A percentile compares a stretch with the other conserved stretches of the same genome.
Evolutionary conservation across 345 rosid genomes (phyloP).

Genomic region (Hevea brasiliensis): DNA sequence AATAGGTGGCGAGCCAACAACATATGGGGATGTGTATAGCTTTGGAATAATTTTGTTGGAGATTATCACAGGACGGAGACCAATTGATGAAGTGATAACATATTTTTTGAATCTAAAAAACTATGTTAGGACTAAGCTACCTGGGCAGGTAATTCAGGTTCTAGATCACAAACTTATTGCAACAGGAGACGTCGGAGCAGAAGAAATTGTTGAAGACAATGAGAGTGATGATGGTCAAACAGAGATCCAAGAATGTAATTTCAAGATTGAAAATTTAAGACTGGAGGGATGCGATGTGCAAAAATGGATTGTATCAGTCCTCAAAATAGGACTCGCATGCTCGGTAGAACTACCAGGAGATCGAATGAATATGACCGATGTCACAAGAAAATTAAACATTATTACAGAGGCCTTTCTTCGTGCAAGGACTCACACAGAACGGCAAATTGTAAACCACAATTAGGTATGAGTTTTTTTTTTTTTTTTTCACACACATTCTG

Average conservation of each 20-base stretch:
- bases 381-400: too few relatives aligned
- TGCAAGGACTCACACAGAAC: too few relatives aligned
- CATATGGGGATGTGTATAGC: too few relatives aligned
- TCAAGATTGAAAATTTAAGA: not conserved
- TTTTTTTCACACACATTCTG: too few relatives aligned
- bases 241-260: not conserved
- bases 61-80: too few relatives aligned
- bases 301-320: not conserved
- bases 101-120: not conserved
- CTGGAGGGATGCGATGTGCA: not conserved
- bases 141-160: not conserved
- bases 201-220: not conserved
- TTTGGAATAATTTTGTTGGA: too few relatives aligned
- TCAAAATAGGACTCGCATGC: not conserved
- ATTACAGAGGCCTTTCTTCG: too few relatives aligned
- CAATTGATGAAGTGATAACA: not conserved
- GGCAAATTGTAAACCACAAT: too few relatives aligned
- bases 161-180: not conserved
- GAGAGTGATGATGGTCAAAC: not conserved
- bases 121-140: not conserved
- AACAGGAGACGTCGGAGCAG: not conserved
- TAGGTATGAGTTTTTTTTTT: too few relatives aligned
- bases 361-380: conserved; percentile 11
- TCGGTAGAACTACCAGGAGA: not conserved
- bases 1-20: too few relatives aligned